Evolutionary conservation across 2,329 filamentous ascomycete genomes (phyloP), one percentile per base, ranked within the genome.

Genomic region (Talaromyces sp.): DNA sequence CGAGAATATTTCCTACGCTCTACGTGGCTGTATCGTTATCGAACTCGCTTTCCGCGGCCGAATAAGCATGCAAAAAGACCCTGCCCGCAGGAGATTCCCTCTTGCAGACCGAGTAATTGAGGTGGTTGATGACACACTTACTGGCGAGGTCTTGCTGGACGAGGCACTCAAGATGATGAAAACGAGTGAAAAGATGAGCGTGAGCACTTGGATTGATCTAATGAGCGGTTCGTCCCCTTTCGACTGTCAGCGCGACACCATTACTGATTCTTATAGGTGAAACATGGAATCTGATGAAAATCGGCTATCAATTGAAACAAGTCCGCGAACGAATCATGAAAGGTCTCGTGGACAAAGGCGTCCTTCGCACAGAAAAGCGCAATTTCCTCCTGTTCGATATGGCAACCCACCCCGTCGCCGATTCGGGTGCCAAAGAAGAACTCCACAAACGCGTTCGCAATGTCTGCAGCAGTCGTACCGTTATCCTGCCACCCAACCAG

Each of bases 111-210:
- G 95, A 71, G 85, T 95, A 72, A 97, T 99, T 79, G 95, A 99
- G 82, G 95, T 99, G 69, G 88, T 98, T 75, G 95, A 99, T 79
- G 94, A 97, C 76, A 94, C 93, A 66, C 85, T 97, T 75, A 99
- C 95, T 6, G 95, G 95, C 72, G 95, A 99, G 82, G 95, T 98
- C 69, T 86, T 99, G 73, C 86, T 99, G 74, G 95, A 99, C 80
- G 95, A 99, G 83, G 92, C 95, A 66, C 84, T 99, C 75, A 99
- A 99, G 85, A 96, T 99, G 93, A 99, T 99, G 94, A 99, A 99
- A 85, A 89, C 91, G 72, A 97, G 93, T 80, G 95, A 99, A 84
- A 97, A 97, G 86, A 98, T 99, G 95, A 98, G 95, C 80, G 95
- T 99, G 71, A 95, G 92, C 83, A 92, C 92, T 54, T 99, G 95